Evolutionary conservation across 345 rosid species (phyloP).

Genomic region (sweet orange (Citrus sinensis)): DVS_A1.0 CM039167.1:3721501-3722000

Average conservation of each 20-base stretch:
- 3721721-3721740: slow-evolving; percentile 91
- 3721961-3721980: neutral
- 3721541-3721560: neutral
- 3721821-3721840: neutral
- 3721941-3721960: neutral
- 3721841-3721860: neutral
- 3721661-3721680: too few relatives aligned
- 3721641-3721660: neutral
- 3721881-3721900: neutral
- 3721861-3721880: slow-evolving; percentile 14
- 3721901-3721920: neutral
- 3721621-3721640: neutral
- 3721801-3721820: slow-evolving; percentile 6
- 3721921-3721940: slow-evolving; percentile 14
- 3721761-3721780: slow-evolving; percentile 44
- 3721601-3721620: neutral
- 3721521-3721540: neutral
- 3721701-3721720: slow-evolving; percentile 29
- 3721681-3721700: neutral
- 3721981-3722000: neutral
- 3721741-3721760: slow-evolving; percentile 82
- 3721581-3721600: neutral
- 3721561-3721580: neutral
- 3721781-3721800: slow-evolving; percentile 36
- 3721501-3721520: neutral